A percentile compares a stretch with the other conserved stretches of the same genome.
Conservation (phyloP, 2,329 filamentous ascomycete species). For the Plectosphaerella cucumerina region DNA sequence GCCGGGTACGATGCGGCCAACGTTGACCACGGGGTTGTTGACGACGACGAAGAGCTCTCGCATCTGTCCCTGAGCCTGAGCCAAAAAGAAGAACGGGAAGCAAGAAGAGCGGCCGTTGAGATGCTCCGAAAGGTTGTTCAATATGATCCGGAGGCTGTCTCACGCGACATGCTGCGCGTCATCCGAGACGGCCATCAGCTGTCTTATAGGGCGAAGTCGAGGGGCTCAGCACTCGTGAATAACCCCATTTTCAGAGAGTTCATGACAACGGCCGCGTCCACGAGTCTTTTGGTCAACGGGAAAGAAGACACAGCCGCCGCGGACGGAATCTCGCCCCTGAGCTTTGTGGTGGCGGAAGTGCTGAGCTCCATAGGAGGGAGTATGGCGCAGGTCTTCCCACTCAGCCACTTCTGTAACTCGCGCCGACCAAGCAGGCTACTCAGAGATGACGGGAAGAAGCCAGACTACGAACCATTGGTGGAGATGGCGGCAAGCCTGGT, state of each 20-base stretch:
- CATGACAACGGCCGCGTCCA: neutral
- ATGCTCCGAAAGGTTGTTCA: no score
- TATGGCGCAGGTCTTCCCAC: neutral
- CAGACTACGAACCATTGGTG: neutral
- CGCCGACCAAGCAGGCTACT: neutral
- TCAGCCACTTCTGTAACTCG: constrained; percentile 1
- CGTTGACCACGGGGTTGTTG: neutral
- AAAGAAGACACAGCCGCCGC: neutral
- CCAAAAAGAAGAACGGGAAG: no score
- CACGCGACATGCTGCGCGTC: no score
- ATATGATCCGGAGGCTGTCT: no score
- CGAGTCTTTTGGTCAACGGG: neutral
- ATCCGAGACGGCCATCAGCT: neutral
- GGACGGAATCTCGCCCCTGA: constrained; percentile 4
- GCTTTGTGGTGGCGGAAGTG: constrained; percentile 5
- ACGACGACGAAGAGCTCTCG: neutral
- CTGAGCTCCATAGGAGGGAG: neutral
- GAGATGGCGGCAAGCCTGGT: neutral
- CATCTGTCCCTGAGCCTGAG: no score
- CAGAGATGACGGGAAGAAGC: no score
- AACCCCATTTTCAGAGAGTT: neutral
- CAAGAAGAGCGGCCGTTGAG: no score
- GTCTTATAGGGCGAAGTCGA: neutral
- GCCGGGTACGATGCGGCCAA: neutral
- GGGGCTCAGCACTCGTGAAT: no score